These are phyloP conservation scores for Dioscorea cayenensis DNA, from an alignment of 116 monocot genomes.

Conservation along the genomic window DNA sequence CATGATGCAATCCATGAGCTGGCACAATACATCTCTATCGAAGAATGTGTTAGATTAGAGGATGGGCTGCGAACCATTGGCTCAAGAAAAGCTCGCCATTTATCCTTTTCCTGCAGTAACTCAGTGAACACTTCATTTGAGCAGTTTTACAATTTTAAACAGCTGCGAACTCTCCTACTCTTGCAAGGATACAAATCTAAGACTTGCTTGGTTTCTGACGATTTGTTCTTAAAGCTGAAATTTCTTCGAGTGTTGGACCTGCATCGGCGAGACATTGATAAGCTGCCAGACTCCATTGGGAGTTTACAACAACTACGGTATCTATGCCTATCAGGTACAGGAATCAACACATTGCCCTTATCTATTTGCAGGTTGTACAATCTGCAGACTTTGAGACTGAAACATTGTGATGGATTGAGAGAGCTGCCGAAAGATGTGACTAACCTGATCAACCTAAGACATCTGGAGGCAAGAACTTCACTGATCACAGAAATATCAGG, in stretches of 20 bases:
- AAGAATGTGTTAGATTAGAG: constrained; percentile 28
- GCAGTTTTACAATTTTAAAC: constrained; percentile 13
- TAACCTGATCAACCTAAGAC: constrained; percentile 24
- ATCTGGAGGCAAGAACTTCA: constrained; percentile 23
- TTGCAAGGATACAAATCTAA: constrained; percentile 19
- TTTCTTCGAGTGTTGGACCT: constrained; percentile 31
- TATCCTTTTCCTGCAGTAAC: constrained; percentile 35
- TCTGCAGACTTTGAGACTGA: constrained; percentile 32
- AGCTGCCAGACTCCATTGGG: constrained; percentile 25
- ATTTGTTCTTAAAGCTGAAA: constrained; percentile 22
- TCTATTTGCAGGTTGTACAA: constrained; percentile 23
- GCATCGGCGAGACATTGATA: constrained; percentile 16
- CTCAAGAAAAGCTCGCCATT: constrained; percentile 7
- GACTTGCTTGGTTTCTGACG: constrained; percentile 1
- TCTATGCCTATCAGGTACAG: constrained; percentile 16
- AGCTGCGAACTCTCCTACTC: constrained; percentile 25
- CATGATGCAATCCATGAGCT: constrained; percentile 54
- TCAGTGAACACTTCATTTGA: constrained; percentile 16
- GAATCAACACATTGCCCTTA: constrained; percentile 14
- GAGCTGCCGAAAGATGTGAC: constrained; percentile 17
- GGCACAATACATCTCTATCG: constrained; percentile 24
- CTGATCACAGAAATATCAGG: constrained; percentile 21
- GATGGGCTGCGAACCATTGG: neutral
- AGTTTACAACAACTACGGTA: constrained; percentile 27
- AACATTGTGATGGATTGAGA: constrained; percentile 15